Base-by-base conservation (phyloP, 768 basidiomycete genomes). In the Tylopilus vinaceipallidus region DNA sequence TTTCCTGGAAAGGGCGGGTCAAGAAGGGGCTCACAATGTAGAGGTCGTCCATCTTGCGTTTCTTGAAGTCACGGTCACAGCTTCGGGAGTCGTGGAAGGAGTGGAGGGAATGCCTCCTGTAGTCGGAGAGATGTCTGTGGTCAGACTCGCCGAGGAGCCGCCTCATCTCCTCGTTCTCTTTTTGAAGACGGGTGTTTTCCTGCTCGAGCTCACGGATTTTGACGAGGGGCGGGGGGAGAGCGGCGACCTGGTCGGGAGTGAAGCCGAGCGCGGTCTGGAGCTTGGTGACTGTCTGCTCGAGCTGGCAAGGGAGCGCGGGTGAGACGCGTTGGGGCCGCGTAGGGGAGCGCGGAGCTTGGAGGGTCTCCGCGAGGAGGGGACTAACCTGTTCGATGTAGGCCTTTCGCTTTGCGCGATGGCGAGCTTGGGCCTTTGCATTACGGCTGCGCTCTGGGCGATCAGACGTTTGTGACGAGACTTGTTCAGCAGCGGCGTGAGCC, bases 351-450 rank as follows among this genome's bases (percentile, higher is more conserved):
- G 52, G 54, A 49, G 54, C 20, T 49, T 17, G 5, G 11, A 49
- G 22, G 4, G 45, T 33, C 11, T 54, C 36, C 35, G 35, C 30
- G 52, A 52, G 6, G 40, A 47, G 29, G 24, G 8, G 19, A 44
- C 41, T 37, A 40, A 89, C 90, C 79, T 91, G 88, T 58, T 92
- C 89, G 63, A 93, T 91, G 75, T 93, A 93, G 11, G 91, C 91
- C 74, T 93, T 93, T 71, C 91, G 80, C 70, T 93, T 93, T 66
- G 90, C 91, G 53, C 91, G 83, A 75, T 93, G 91, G 60, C 91
- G 76, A 30, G 91, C 91, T 73, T 93, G 91, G 10, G 91, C 91
- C 70, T 84, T 86, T 46, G 86, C 87, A 73, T 90, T 90, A 75
- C 88, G 85, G 78, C 85, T 87, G 59, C 86, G 83, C 71, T 88